Evolutionary conservation across 192 early-diverging fungal genomes (phyloP), one percentile per base, ranked within the genome.

Genomic region (Phlyctochytrium arcticum): DNA sequence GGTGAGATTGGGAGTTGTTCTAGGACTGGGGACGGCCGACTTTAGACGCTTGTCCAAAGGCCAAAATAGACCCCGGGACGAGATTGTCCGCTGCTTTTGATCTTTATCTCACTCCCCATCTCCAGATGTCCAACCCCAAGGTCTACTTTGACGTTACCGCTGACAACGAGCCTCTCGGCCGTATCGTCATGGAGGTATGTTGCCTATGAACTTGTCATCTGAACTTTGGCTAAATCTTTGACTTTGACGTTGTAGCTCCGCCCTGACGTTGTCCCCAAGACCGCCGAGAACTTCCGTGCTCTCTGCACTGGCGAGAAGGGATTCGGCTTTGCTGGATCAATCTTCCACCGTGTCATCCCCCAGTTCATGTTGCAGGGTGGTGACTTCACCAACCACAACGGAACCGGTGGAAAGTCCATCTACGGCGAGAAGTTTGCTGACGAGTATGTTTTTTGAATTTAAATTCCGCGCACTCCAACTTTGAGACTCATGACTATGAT

Each of bases 231-330:
- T 51, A 3, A 51, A 12, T 12, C 50, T 12, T 51, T 3, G 21
- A 12, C 39, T 24, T 23, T 51, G n/a, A 0, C 26, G 1, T 34
- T 47, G 15, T 8, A 65, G 63, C 63, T 65, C 53, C 54, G 54
- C 54, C n/a, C 51, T 6, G 54, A 78, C 44, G 78, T 84, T 36
- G 75, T 75, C 34, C 82, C 80, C 39, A 70, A 77, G 58, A 54
- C 76, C 46, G 94, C 93, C 68, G 94, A 98, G 79, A 98, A 98
- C 90, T 98, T 98, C 85, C 89, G 92, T 47, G 90, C 89, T 65
- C 88, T 98, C 17, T 99, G 95, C 85, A 97, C 95, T 69, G 90
- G 92, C 62, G 95, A 98, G 73, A 87, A 95, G 75, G 92, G 93
- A 44, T 89, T 84, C 57, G 88, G 89, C 35, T 94, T 88, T 79